Evolutionary conservation across 129 eudicot species (phyloP).

Genomic region (Tagetes erecta): DNA sequence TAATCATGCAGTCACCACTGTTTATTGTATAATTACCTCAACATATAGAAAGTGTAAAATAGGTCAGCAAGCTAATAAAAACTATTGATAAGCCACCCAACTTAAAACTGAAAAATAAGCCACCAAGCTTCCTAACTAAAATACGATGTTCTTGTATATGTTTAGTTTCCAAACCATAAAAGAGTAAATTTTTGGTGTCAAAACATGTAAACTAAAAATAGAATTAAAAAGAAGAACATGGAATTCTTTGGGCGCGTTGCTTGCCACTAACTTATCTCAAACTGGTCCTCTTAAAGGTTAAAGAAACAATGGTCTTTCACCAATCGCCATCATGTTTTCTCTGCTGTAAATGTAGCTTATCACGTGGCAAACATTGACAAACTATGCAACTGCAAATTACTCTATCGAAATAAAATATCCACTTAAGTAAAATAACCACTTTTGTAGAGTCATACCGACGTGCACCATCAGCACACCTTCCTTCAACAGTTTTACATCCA

Average conservation of each 20-base stretch:
- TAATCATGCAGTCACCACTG: background rate
- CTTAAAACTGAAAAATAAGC: background rate
- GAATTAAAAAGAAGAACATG: background rate
- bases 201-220: background rate
- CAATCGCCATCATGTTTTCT: background rate
- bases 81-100: background rate
- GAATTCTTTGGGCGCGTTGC: background rate
- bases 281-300: background rate
- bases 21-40: background rate
- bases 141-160: background rate
- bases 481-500: slow-evolving; percentile 86
- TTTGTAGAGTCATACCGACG: slow-evolving; percentile 42
- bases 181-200: background rate
- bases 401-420: background rate
- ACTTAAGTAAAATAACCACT: slow-evolving; percentile 2
- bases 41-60: background rate
- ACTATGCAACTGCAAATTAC: background rate
- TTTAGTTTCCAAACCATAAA: background rate
- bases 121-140: background rate
- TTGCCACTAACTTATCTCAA: slow-evolving; percentile 6
- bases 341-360: background rate
- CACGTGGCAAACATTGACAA: background rate
- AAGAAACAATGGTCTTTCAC: background rate
- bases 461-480: slow-evolving; percentile 85
- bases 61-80: background rate